Evolutionary conservation across 176 grass and related monocot species (phyloP), one percentile per base, ranked within the genome.

Genomic region (Ensete ventricosum): DNA sequence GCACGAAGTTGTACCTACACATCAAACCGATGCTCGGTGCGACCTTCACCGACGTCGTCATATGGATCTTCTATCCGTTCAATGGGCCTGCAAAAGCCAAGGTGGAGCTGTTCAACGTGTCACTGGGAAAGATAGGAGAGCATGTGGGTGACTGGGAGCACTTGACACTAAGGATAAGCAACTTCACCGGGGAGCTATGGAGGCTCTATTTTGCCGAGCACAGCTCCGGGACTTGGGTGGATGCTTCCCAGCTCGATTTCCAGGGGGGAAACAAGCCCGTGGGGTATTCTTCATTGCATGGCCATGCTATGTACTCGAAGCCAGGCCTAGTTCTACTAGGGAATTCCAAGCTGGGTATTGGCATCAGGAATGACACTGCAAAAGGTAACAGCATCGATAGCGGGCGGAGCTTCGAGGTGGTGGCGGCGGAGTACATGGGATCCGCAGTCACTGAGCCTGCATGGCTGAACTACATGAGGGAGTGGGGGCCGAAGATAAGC

Each of bases 141-240:
- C 92, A 96, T 76, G 80, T 89, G 71, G 92, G 92, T 48, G 92
- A 96, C 76, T 96, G 92, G 92, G 92, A 96, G 78, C 92, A 96
- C 77, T 23, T 89, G 8, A 96, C 92, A 23, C 76, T 96, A 16
- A 83, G 92, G 23, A 70, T 96, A 58, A 96, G 80, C 89, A 96
- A 96, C 67, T 92, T 96, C 68, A 82, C 54, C 9, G 87, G 92
- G 2, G 84, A 89, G 66, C 80, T 96, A 2, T 34, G 80, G 34
- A 78, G 78, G 68, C 54, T 87, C 13, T 96, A 89, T 73, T 76
- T 89, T 60, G 84, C 92, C 2, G 84, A 92, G 78, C 92, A 96
- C 69, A 83, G 84, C 50, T 55, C 82, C 0, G 87, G 89, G 4
- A 8, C 57, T 1, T 96, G 92, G 92, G 55, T 92, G 50, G 80